Evolutionary conservation across 768 basidiomycete species (phyloP), one percentile per base, ranked within the genome.

Genomic region (Russula abietina): DNA sequence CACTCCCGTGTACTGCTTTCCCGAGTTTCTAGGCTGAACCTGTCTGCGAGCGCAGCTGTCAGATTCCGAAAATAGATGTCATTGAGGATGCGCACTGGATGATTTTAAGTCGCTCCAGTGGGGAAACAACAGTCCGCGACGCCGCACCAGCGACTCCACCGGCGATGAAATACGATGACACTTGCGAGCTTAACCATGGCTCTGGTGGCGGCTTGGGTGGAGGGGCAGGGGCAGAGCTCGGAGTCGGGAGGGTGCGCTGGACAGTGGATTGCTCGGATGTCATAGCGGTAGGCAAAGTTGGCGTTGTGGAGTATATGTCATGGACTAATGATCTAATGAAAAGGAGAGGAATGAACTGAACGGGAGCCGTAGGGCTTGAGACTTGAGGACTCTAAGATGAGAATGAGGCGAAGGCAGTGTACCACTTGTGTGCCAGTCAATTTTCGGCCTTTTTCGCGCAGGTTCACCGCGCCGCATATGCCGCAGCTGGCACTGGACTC

Each of bases 61-160:
- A 60, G 58, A 39, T 16, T 26, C 26, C 8, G 26, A 36, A 46
- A 26, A 50, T 9, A 16, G n/a, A 48, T 36, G 26, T 39, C 53
- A 57, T 4, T 11, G 48, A 30, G 60, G 50, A 50, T 28, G 38
- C 91, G 71, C 69, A 95, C 94, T 95, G 88, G 64, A 99, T 97
- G 71, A 99, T 98, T 75, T 99, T 99, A 59, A 98, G 79, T 62
- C 96, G 78, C 70, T 98, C 94, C 16, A 98, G 73, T 11, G 95
- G 96, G 68, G 86, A 88, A 54, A 98, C 96, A 16, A 97, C 91
- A 2, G 95, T 97, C 59, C 95, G 79, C 62, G 89, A 92, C 10
- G 91, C 85, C 39, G 83, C 82, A 32, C 82, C 82, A 36, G 82
- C 82, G 57, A 79, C 59, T 33, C 82, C 82, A 39, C 82, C 82